Conservation (phyloP, 306 rosid species). For the Comarum palustre region DNA sequence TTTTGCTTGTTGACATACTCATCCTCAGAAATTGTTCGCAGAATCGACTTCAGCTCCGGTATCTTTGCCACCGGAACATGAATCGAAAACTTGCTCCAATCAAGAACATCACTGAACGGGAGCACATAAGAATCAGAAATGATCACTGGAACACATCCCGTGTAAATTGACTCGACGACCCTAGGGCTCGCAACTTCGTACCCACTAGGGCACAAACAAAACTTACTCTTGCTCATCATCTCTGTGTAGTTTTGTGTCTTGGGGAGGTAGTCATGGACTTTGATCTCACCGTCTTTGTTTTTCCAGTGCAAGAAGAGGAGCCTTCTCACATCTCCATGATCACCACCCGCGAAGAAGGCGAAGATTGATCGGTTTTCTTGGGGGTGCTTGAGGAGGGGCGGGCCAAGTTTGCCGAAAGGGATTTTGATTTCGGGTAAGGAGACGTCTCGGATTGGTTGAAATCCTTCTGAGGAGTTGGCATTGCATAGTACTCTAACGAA, state of each 20-base stretch:
- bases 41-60: constrained; percentile 26
- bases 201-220: constrained; percentile 55
- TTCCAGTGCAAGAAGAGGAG: constrained; percentile 27
- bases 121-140: constrained; percentile 37
- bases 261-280: constrained; percentile 36
- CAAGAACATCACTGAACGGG: constrained; percentile 49
- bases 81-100: constrained; percentile 43
- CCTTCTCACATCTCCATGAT: constrained; percentile 25
- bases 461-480: constrained; percentile 44
- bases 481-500: constrained; percentile 42
- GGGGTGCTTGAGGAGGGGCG: constrained; percentile 3
- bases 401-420: constrained; percentile 13
- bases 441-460: constrained; percentile 32
- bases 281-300: constrained; percentile 28
- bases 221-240: constrained; percentile 29
- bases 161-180: constrained; percentile 36
- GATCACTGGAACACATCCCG: constrained; percentile 45
- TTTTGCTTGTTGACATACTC: constrained; percentile 38
- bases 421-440: constrained; percentile 35
- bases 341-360: constrained; percentile 40
- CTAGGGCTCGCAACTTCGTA: constrained; percentile 58
- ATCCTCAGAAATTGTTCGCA: constrained; percentile 27
- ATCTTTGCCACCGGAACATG: constrained; percentile 38
- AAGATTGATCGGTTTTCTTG: constrained; percentile 23
- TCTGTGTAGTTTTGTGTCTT: constrained; percentile 28